Evolutionary conservation across 1,139 yeast genomes (phyloP).

Genomic region (Pneumocystis wakefieldiae): DNA sequence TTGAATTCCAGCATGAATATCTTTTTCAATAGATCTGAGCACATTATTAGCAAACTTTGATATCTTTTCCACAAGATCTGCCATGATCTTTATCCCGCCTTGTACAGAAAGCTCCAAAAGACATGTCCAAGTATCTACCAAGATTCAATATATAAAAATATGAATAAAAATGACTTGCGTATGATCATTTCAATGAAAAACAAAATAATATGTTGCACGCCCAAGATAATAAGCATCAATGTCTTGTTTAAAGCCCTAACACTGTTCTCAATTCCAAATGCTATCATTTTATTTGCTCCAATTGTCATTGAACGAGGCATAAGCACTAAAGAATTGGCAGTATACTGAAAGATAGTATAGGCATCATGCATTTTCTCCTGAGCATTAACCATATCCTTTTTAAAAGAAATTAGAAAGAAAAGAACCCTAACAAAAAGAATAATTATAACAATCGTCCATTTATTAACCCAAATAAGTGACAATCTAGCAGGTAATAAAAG

Average conservation of each 20-base stretch:
- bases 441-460: conserved; percentile 21
- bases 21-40: conserved; percentile 37
- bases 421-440: conserved; percentile 24
- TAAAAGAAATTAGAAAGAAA: conserved; percentile 19
- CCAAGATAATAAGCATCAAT: conserved; percentile 34
- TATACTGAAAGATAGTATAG: conserved; percentile 35
- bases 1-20: conserved; percentile 46
- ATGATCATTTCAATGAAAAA: conserved; percentile 58
- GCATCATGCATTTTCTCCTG: conserved; percentile 18
- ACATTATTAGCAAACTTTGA: conserved; percentile 48
- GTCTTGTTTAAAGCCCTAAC: conserved; percentile 32
- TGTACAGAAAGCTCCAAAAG: conserved; percentile 56
- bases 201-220: conserved; percentile 42
- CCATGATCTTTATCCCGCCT: conserved; percentile 57
- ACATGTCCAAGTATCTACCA: conserved; percentile 67
- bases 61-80: conserved; percentile 54
- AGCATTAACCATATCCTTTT: conserved; percentile 19
- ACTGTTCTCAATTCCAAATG: conserved; percentile 32
- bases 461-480: conserved; percentile 24
- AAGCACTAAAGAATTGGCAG: conserved; percentile 31
- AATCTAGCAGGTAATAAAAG: conserved; percentile 23
- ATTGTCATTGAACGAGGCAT: conserved; percentile 44
- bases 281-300: conserved; percentile 39
- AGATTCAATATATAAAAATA: not conserved
- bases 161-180: not conserved